Evolutionary conservation across 1,284 basidiomycete genomes (phyloP), one percentile per base, ranked within the genome.

Genomic region (Quambalaria eucalypti): DNA sequence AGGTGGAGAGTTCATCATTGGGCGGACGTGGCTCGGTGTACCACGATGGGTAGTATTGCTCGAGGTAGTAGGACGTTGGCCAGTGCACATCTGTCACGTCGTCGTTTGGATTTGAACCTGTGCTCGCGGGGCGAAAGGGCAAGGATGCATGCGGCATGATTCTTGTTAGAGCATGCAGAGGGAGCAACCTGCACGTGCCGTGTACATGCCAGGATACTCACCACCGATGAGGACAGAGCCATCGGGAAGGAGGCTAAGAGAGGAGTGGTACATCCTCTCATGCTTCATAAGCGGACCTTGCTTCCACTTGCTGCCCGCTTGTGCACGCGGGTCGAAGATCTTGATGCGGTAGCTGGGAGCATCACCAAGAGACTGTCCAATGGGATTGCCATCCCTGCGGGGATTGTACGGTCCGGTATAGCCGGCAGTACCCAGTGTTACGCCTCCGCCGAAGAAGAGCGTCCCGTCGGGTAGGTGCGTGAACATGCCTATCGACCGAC

Each of bases 291-390:
- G 28, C 2, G 55, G 65, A 26, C 61, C 65, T 16, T 55, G 50
- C 48, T 52, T 62, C 61, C 63, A 68, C 14, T 66, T 59, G 48
- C 55, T 54, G 50, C 69, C 68, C 28, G 51, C 57, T 2, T 52
- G 51, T 40, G 33, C 42, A 8, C 21, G 3, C 12, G 69, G 69
- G 49, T 71, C 52, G 64, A 71, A 72, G 25, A 71, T 58, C 29
- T 61, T 51, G 14, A 62, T 62, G 52, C 60, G 52, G 25, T 54
- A 61, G 14, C 57, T 60, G 0, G 69, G 68, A 50, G 69, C 62
- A 57, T 72, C 69, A n/a, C 61, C 65, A 53, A 59, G 76, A 10
- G 70, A 70, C 42, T 74, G 63, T 21, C 74, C 75, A 10, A 74
- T 55, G 6, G 71, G 69, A 29, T 59, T 46, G 28, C 69, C 69